Conservation (phyloP, 768 basidiomycete species). For the Strobilomyces dryophilus region DNA sequence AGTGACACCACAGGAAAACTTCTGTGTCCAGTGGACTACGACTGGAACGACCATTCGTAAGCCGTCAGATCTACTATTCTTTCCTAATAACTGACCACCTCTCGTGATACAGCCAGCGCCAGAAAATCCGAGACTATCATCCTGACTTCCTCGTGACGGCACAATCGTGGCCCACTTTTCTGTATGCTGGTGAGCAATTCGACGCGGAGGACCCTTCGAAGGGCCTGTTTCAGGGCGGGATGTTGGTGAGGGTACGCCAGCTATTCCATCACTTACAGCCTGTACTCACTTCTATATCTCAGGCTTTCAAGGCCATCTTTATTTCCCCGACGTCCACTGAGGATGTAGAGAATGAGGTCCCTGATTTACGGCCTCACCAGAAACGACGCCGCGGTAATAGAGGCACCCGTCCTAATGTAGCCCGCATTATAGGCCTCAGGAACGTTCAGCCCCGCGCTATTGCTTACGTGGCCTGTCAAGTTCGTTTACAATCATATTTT, state of each 20-base stretch:
- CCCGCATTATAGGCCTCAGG: neutral
- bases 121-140: neutral
- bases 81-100: neutral
- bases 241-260: too few species aligned
- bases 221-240: too few species aligned
- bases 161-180: neutral
- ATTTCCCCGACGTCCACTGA: too few species aligned
- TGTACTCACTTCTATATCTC: too few species aligned
- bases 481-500: neutral
- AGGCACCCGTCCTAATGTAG: neutral
- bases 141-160: neutral
- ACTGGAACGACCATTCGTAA: neutral
- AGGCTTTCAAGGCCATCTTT: too few species aligned
- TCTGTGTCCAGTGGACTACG: neutral
- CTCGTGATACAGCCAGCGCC: neutral
- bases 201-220: too few species aligned
- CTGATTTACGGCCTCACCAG: too few species aligned
- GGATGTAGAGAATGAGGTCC: too few species aligned
- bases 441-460: neutral
- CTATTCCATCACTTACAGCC: too few species aligned
- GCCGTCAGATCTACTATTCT: too few species aligned
- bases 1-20: neutral
- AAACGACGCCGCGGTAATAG: neutral
- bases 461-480: neutral
- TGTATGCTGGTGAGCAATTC: neutral